These are phyloP conservation scores for Suhomyces xylopsoci DNA, from an alignment of 805 yeast species.

Conservation along the genomic window DNA sequence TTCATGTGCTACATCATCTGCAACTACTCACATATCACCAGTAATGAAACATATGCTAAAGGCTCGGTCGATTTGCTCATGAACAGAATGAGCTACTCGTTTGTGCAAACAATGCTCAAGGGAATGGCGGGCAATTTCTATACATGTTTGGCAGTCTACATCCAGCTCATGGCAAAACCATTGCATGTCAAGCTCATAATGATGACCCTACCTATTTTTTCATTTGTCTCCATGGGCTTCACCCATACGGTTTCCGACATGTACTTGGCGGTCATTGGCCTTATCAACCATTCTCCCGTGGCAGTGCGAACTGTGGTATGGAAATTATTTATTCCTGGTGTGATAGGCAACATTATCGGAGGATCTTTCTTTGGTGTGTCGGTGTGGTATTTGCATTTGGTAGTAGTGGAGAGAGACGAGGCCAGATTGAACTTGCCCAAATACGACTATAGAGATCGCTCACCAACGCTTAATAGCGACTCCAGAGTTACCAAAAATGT, in stretches of 20 bases:
- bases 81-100: slow-evolving; percentile 43
- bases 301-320: slow-evolving; percentile 66
- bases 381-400: slow-evolving; percentile 72
- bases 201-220: slow-evolving; percentile 66
- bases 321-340: slow-evolving; percentile 69
- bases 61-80: slow-evolving; percentile 51
- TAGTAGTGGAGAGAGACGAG: slow-evolving; percentile 70
- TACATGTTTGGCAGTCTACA: slow-evolving; percentile 71
- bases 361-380: slow-evolving; percentile 65
- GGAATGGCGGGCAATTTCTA: slow-evolving; percentile 76
- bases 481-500: slow-evolving; percentile 64
- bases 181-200: slow-evolving; percentile 67
- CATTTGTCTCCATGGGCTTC: slow-evolving; percentile 76
- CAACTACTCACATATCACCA: slow-evolving; percentile 51
- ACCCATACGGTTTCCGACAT: slow-evolving; percentile 83
- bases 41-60: slow-evolving; percentile 34
- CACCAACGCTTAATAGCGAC: slow-evolving; percentile 72
- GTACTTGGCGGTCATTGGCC: slow-evolving; percentile 63
- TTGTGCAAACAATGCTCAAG: slow-evolving; percentile 63
- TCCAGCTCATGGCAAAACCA: slow-evolving; percentile 78
- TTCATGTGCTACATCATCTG: slow-evolving; percentile 67
- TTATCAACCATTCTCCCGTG: slow-evolving; percentile 63
- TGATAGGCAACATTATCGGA: slow-evolving; percentile 77
- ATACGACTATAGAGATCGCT: slow-evolving; percentile 74
- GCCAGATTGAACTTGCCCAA: slow-evolving; percentile 58